Evolutionary conservation across 108 stramenopile species (phyloP).

Genomic region (Licmophora abbreviata): DNA sequence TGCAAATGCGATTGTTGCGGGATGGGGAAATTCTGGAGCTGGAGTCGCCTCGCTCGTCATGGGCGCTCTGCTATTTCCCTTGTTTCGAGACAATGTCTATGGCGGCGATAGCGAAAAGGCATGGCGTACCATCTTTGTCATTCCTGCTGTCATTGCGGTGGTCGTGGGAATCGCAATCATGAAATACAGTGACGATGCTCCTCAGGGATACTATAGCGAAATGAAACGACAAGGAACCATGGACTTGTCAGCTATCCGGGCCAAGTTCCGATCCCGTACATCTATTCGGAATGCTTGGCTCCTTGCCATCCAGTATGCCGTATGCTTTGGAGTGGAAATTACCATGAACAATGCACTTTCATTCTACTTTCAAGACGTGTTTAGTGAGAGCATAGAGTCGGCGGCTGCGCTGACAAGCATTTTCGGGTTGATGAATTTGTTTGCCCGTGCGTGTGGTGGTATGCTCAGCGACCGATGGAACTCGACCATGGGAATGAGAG

Average conservation of each 20-base stretch:
- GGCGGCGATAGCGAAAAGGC: slow-evolving; percentile 13
- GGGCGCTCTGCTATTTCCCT: slow-evolving; percentile 18
- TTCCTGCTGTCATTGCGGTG: slow-evolving; percentile 30
- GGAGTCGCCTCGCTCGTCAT: slow-evolving; percentile 38
- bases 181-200: slow-evolving; percentile 50
- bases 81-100: slow-evolving; percentile 19
- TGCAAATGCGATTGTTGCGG: slow-evolving; percentile 73
- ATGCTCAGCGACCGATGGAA: slow-evolving; percentile 14
- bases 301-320: slow-evolving; percentile 78
- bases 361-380: slow-evolving; percentile 35
- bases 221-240: slow-evolving; percentile 20
- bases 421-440: slow-evolving; percentile 78
- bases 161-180: slow-evolving; percentile 12
- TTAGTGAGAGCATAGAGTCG: slow-evolving; percentile 12
- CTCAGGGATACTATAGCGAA: slow-evolving; percentile 45
- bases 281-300: slow-evolving; percentile 81
- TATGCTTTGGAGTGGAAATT: slow-evolving; percentile 86
- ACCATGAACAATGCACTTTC: slow-evolving; percentile 45
- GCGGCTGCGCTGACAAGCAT: slow-evolving; percentile 57
- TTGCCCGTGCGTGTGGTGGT: slow-evolving; percentile 30
- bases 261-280: slow-evolving; percentile 55
- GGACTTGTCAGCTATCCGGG: slow-evolving; percentile 50
- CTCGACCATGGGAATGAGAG: slow-evolving; percentile 31
- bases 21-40: slow-evolving; percentile 83
- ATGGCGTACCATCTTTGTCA: slow-evolving; percentile 37